Evolutionary conservation across 768 basidiomycete genomes (phyloP).

Genomic region (Royoungia palumana): DNA sequence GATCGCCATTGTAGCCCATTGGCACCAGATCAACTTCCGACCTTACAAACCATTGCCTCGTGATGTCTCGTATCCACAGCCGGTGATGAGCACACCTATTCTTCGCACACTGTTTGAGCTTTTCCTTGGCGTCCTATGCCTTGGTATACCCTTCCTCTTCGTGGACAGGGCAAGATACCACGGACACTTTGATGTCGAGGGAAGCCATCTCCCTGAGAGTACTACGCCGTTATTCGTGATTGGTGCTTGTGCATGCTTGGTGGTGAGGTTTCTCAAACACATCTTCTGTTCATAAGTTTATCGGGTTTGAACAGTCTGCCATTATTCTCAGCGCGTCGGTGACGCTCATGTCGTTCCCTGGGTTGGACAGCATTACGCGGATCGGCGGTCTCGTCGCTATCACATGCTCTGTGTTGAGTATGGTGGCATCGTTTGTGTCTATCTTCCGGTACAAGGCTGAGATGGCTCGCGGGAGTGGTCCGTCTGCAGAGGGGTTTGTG

Average conservation of each 20-base stretch:
- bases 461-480: conserved; percentile 47
- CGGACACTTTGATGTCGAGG: conserved; percentile 57
- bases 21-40: conserved; percentile 70
- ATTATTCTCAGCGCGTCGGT: conserved; percentile 78
- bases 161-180: conserved; percentile 45
- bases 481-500: conserved; percentile 53
- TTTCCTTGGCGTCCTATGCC: conserved; percentile 58
- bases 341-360: conserved; percentile 77
- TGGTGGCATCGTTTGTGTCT: conserved; percentile 65
- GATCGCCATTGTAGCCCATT: conserved; percentile 41
- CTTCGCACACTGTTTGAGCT: conserved; percentile 53
- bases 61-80: conserved; percentile 38
- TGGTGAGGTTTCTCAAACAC: conserved; percentile 42
- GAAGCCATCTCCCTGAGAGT: conserved; percentile 41
- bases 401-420: conserved; percentile 64
- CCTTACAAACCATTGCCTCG: conserved; percentile 63
- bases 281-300: conserved; percentile 1
- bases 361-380: conserved; percentile 60
- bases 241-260: conserved; percentile 62
- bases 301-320: conserved; percentile 55
- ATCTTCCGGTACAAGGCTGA: conserved; percentile 70
- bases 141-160: conserved; percentile 81
- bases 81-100: conserved; percentile 36
- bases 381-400: conserved; percentile 66
- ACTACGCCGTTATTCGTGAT: conserved; percentile 59